A percentile compares a stretch with the other conserved stretches of the same genome.
Evolutionary conservation across 352 stramenopile species (phyloP).

Genomic region (Phytophthora fragariae): DNA sequence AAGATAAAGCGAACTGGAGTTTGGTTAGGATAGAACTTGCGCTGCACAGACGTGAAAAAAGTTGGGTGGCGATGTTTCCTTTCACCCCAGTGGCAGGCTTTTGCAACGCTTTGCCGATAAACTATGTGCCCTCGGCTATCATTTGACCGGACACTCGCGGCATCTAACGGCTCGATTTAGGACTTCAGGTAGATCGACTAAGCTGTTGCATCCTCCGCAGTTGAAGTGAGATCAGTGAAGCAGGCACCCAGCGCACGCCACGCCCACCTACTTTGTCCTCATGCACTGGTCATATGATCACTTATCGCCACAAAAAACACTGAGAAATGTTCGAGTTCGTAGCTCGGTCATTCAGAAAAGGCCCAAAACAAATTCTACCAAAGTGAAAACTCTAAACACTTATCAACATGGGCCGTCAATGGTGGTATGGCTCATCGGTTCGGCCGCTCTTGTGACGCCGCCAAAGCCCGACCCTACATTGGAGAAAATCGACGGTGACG

Average conservation of each 20-base stretch:
- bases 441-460: background rate
- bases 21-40: no score
- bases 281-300: background rate
- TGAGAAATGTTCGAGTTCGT: background rate
- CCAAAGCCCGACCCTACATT: background rate
- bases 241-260: background rate
- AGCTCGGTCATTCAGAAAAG: background rate
- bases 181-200: background rate
- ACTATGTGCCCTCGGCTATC: background rate
- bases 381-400: background rate
- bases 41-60: background rate
- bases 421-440: no score
- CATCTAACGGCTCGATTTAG: background rate
- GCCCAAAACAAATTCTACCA: background rate
- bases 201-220: background rate
- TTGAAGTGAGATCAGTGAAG: background rate
- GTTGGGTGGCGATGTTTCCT: background rate
- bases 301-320: background rate
- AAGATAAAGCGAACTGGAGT: no score
- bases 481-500: constrained; percentile 4
- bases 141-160: constrained; percentile 1
- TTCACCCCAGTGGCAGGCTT: no score
- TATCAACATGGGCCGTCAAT: no score
- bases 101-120: background rate
- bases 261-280: background rate